Base-by-base conservation (phyloP, 306 rosid genomes). In the Quercus parvula region DNA sequence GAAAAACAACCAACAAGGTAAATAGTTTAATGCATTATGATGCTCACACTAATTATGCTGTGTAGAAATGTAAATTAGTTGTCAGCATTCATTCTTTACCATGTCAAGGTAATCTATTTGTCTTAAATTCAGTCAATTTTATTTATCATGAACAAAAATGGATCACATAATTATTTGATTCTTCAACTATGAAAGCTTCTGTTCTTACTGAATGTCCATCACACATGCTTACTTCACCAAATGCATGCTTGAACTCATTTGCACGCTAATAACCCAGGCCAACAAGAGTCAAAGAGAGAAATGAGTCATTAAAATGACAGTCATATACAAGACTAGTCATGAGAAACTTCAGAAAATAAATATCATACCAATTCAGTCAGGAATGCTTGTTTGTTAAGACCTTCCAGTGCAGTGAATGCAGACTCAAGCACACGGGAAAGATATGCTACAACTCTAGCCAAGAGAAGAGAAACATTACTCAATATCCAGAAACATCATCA, bases 371-470 rank as follows among this genome's bases (percentile, higher is more conserved):
- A 68, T 81, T 96, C 99, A 73, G 93, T 89, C 76, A 96, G 83
- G 84, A 93, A 96, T n/a, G 97, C 98, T 89, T 96, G 99, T 69
- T 96, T 93, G 90, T 96, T 96, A 62, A 93, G 97, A 79, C 98
- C 98, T 81, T 93, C 99, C 30, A 96, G 89, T 25, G 99, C 97
- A 38, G 98, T 88, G 86, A 93, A 96, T 31, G 97, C 97, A 77
- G 98, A 93, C 84, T 96, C 99, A 74, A 93, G 88, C 79, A 96
- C 98, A 44, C 98, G 99, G 68, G 99, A 96, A 77, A 96, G 98
- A 88, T 96, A 96, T 13, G 94, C 97, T 77, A 96, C 98, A 84
- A 96, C 99, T 84, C 99, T 96, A 80, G 83, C 78, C 76, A 82
- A 78, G 22, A 70, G 76, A 81, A 77, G 33, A 79, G 57, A 81